These are phyloP conservation scores for Ceratocystis alfenasii DNA, from an alignment of 2,329 filamentous ascomycete species.

Conservation along the genomic window DNA sequence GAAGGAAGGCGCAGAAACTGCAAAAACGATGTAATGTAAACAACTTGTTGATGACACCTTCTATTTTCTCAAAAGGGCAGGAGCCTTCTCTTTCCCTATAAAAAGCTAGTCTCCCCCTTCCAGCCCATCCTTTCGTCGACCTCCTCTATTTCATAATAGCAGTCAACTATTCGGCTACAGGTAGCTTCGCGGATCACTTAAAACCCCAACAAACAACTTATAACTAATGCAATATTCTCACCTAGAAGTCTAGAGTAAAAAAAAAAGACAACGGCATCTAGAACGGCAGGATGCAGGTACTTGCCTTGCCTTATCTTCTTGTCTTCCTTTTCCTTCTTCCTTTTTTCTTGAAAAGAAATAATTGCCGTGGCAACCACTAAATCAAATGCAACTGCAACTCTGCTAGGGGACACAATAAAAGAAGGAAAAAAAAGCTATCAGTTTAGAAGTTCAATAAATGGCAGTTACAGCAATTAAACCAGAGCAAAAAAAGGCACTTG, in stretches of 20 bases:
- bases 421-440: neutral
- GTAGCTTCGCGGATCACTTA: too few relatives aligned
- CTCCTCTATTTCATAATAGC: too few relatives aligned
- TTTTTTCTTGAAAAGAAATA: neutral
- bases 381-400: neutral
- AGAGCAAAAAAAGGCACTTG: neutral
- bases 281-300: conserved; percentile 9
- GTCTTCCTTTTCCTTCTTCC: neutral
- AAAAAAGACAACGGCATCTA: neutral
- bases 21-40: neutral
- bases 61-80: neutral
- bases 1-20: conserved; percentile 8
- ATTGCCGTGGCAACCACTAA: neutral
- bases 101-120: too few relatives aligned
- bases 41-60: neutral
- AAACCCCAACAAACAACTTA: too few relatives aligned
- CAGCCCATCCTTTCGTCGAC: too few relatives aligned
- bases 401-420: neutral
- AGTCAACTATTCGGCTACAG: too few relatives aligned
- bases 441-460: neutral
- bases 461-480: neutral
- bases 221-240: too few relatives aligned
- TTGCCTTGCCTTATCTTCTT: neutral
- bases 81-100: neutral
- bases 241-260: neutral